Evolutionary conservation across 176 grass and related monocot genomes (phyloP).

Genomic region (Carex scoparia): DNA sequence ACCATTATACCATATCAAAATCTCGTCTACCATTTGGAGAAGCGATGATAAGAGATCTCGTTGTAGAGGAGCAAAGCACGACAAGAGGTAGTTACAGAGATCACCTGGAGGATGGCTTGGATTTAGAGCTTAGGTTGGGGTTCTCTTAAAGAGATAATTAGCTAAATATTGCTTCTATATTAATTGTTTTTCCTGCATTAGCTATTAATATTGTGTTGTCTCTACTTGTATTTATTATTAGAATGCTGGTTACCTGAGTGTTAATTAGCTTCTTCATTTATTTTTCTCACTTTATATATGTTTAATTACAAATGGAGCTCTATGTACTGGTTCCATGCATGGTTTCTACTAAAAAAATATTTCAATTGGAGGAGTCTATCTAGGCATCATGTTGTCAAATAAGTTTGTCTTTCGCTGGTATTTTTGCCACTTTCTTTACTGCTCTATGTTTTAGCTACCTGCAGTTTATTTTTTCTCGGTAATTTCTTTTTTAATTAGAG

Average conservation of each 20-base stretch:
- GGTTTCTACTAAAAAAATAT: background rate
- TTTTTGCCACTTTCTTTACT: background rate
- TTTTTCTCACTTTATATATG: background rate
- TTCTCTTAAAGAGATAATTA: conserved; percentile 16
- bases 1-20: background rate
- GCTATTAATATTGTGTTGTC: conserved; percentile 2
- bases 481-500: background rate
- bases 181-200: background rate
- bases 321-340: background rate
- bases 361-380: background rate
- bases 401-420: background rate
- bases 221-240: background rate
- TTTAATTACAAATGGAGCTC: background rate
- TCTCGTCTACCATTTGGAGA: background rate
- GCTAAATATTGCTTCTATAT: conserved; percentile 15
- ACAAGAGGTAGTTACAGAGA: background rate
- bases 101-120: conserved; percentile 21
- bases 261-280: background rate
- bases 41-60: conserved; percentile 15
- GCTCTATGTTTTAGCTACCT: background rate
- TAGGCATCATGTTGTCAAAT: background rate
- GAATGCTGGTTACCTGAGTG: background rate
- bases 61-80: background rate
- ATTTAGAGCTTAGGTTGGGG: conserved; percentile 52
- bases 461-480: background rate